These are phyloP conservation scores for Arthrobotrys musiformis DNA, from an alignment of 2,329 filamentous ascomycete species.

Conservation along the genomic window DNA sequence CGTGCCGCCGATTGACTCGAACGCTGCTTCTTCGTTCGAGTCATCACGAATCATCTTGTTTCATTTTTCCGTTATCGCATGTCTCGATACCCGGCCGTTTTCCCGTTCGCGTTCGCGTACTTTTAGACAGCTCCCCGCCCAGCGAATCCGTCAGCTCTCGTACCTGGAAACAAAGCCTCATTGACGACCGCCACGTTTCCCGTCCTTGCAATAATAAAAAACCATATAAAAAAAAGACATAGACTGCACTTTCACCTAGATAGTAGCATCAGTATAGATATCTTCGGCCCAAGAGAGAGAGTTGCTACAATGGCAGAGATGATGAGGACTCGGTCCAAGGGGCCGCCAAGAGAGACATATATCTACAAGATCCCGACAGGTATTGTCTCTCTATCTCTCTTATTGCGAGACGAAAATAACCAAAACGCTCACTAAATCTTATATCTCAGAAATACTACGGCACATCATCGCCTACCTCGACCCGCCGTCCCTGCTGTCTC, in stretches of 20 bases:
- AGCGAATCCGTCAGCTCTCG: neutral
- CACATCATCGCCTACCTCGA: slow-evolving; percentile 52
- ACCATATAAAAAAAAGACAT: neutral
- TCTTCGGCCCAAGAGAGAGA: neutral
- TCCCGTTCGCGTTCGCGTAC: slow-evolving; percentile 3
- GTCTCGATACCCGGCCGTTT: slow-evolving; percentile 8
- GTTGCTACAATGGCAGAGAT: slow-evolving; percentile 34
- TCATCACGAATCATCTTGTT: slow-evolving; percentile 26
- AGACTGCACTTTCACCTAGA: neutral
- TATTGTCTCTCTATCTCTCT: neutral
- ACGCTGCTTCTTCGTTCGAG: neutral
- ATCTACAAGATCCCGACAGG: slow-evolving; percentile 53
- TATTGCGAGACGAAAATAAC: neutral
- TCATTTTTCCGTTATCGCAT: slow-evolving; percentile 1
- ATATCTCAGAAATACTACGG: slow-evolving; percentile 39
- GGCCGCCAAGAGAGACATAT: slow-evolving; percentile 49
- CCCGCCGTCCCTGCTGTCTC: slow-evolving; percentile 41
- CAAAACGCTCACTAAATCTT: neutral
- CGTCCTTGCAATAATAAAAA: neutral
- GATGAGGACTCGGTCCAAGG: slow-evolving; percentile 54
- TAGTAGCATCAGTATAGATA: neutral
- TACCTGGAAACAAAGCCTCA: neutral
- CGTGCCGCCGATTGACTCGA: slow-evolving; percentile 17
- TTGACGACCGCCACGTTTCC: neutral
- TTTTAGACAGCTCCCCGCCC: slow-evolving; percentile 18